Percentiles rank a stretch among this genome's conserved stretches.
phyloP scores from a whole-genome alignment of 352 stramenopile genomes.

The Phytophthora palmivora region DNA sequence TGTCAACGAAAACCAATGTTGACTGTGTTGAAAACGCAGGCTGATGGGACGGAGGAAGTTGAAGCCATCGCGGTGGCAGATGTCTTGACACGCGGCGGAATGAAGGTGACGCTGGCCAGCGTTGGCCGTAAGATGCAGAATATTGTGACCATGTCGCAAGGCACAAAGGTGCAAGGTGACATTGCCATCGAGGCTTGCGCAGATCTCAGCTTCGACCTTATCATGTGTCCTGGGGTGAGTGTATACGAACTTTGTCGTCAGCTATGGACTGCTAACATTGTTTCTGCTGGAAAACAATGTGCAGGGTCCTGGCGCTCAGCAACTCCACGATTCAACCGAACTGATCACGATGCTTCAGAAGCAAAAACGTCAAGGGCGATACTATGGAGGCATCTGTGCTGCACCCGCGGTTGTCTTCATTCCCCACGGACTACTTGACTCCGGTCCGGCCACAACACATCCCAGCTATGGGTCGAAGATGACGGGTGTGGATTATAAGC shows the following conservation, averaged over 20 bases:
- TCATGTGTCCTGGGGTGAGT: conserved; percentile 67
- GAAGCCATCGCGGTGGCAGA: conserved; percentile 73
- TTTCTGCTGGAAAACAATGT: not conserved
- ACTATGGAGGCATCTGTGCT: conserved; percentile 77
- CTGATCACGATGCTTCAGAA: conserved; percentile 62
- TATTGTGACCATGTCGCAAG: conserved; percentile 74
- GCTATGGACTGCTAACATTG: too few relatives aligned
- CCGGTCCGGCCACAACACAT: conserved; percentile 55
- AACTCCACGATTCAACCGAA: conserved; percentile 64
- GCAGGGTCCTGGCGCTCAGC: conserved; percentile 65
- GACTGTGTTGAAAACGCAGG: too few relatives aligned
- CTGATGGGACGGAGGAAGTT: conserved; percentile 82
- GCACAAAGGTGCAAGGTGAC: conserved; percentile 68
- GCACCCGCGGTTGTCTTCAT: conserved; percentile 68
- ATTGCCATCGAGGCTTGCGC: conserved; percentile 61
- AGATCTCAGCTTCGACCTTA: conserved; percentile 65
- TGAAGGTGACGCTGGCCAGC: conserved; percentile 69
- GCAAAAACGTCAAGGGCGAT: conserved; percentile 62
- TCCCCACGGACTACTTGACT: conserved; percentile 53
- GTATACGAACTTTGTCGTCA: not conserved
- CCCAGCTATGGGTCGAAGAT: conserved; percentile 64
- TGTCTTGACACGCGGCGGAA: too few relatives aligned
- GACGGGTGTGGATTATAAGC: too few relatives aligned
- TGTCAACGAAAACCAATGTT: too few relatives aligned
- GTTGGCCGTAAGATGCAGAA: conserved; percentile 62